phyloP scores from a whole-genome alignment of 2,329 filamentous ascomycete species.

The Pyrenochaeta sp. region DNA sequence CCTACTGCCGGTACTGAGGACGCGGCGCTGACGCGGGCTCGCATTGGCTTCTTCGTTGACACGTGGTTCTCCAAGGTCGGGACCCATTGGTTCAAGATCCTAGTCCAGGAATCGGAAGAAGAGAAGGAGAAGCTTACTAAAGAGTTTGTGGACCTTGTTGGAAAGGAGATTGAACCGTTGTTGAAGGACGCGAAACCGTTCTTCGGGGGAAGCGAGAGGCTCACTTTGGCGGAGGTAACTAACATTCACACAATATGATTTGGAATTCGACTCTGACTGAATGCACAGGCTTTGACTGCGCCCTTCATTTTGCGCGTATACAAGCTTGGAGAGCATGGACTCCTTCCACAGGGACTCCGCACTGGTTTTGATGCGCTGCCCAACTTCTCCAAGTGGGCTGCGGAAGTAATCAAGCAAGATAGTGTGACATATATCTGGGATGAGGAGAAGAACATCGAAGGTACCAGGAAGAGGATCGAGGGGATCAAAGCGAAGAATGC shows the following conservation, averaged over 20 bases:
- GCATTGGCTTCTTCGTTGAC: constrained; percentile 75
- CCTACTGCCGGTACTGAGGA: constrained; percentile 63
- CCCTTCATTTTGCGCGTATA: constrained; percentile 72
- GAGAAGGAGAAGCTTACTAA: constrained; percentile 58
- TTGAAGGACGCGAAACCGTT: constrained; percentile 58
- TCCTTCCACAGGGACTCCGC: constrained; percentile 61
- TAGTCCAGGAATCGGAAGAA: constrained; percentile 56
- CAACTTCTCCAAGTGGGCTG: constrained; percentile 72
- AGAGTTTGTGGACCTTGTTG: constrained; percentile 63
- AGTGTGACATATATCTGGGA: constrained; percentile 64
- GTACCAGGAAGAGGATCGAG: constrained; percentile 30
- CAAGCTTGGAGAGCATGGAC: constrained; percentile 59
- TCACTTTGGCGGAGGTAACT: constrained; percentile 77
- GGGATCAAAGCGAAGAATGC: constrained; percentile 35
- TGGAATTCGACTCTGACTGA: not conserved
- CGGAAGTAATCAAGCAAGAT: constrained; percentile 65
- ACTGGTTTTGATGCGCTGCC: constrained; percentile 64
- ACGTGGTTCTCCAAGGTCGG: constrained; percentile 71
- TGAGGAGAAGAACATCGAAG: constrained; percentile 31
- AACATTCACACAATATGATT: not conserved
- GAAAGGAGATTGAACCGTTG: constrained; percentile 77
- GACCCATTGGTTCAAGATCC: constrained; percentile 54
- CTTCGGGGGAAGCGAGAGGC: constrained; percentile 54
- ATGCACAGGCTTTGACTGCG: constrained; percentile 68
- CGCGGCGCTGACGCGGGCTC: constrained; percentile 68